Evolutionary conservation across 1,139 yeast species (phyloP), one percentile per base, ranked within the genome.

Genomic region (Candida mesenterica): DNA sequence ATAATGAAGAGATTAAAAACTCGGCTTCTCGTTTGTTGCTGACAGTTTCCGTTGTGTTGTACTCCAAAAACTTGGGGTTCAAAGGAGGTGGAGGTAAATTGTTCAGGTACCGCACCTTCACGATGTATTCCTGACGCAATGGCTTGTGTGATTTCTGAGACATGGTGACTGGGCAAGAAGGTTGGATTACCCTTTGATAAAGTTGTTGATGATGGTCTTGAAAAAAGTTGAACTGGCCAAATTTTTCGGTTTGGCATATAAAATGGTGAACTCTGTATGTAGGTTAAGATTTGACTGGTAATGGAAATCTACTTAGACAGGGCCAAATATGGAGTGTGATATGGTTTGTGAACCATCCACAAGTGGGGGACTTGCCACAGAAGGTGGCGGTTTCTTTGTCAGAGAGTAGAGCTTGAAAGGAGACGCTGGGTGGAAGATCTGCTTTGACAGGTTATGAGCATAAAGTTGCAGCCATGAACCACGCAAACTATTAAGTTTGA

Each of bases 21-120:
- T 90, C 75, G 5, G 86, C 74, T 40, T 75, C 79, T 58, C 52
- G 69, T 66, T 49, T 69, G 50, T 68, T 59, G 12, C 75, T 53
- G 30, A 53, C 46, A 24, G 52, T 52, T 34, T 62, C 68, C 6
- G 72, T 66, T 22, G 67, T 55, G 61, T 71, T 57, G 46, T 77
- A 73, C 39, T 81, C 76, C 39, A 92, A 61, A 41, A 89, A 72
- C 59, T 86, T 88, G 16, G 99, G 97, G 36, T 95, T 89, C 44
- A 94, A 73, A 16, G 94, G 86, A 8, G 98, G 97, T 2, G 97
- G 92, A 12, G 98, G 98, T 23, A 92, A 68, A 52, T 80, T 86
- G 57, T 92, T 92, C 42, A 79, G 79, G 58, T 89, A 92, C 53
- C 96, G 77, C 37, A 86, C 79, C 49, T 86, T 83, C 38, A 95